Evolutionary conservation across 1,139 yeast species (phyloP).

Genomic region (Diutina sp.): DNA sequence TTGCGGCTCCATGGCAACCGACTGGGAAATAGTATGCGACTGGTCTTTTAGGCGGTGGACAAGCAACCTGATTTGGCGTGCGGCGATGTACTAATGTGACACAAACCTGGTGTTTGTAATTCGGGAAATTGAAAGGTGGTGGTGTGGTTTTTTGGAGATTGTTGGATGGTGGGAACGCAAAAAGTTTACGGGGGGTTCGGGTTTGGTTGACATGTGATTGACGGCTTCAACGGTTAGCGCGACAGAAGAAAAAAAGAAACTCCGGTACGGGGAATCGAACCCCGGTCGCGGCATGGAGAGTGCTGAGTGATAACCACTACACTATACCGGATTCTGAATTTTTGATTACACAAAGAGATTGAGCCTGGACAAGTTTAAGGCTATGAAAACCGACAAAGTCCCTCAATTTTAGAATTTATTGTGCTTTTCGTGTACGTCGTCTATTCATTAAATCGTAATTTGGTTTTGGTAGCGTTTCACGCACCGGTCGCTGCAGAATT

Average conservation of each 20-base stretch:
- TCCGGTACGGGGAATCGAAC: slow-evolving; percentile 2
- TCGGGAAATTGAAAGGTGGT: no score
- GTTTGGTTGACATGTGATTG: neutral
- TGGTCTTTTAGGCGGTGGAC: no score
- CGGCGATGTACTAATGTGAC: neutral
- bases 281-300: slow-evolving; percentile 2
- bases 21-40: neutral
- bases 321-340: neutral
- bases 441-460: neutral
- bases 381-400: no score
- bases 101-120: neutral
- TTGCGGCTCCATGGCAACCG: neutral
- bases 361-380: no score
- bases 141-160: no score
- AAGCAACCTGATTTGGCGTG: neutral
- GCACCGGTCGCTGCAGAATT: slow-evolving; percentile 34
- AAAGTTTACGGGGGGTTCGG: no score
- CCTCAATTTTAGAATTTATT: neutral
- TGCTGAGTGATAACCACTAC: slow-evolving; percentile 1
- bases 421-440: neutral
- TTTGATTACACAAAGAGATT: no score
- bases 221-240: neutral
- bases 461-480: slow-evolving; percentile 15
- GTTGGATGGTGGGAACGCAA: no score
- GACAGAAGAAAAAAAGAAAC: neutral